Evolutionary conservation across 345 rosid genomes (phyloP), one percentile per base, ranked within the genome.

Genomic region (Populus simonii): DNA sequence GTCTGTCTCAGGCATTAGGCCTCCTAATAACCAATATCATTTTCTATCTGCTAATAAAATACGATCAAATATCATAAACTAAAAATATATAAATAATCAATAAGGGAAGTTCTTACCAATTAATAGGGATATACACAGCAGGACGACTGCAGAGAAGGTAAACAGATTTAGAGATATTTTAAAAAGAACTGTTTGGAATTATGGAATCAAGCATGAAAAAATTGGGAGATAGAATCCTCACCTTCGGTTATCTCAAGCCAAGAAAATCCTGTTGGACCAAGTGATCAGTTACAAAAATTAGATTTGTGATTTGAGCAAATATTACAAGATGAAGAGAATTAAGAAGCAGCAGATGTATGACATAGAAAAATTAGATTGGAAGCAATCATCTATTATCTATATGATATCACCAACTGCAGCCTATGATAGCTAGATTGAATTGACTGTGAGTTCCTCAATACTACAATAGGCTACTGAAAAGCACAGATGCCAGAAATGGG

Each of bases 241-340:
- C 53, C 7, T 49, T 0, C 53, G 53, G 20, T 15, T 3, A 1
- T 0, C 0, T 0, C 20, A 6, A 0, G 0, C 53, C 53, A 49
- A 16, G 18, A 49, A 49, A 0, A 0, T 3, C 0, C 7, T 16
- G 7, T 4, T 49, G 20, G 20, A 49, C 20, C 53, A 49, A 16
- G 53, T 3, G 53, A 49, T 49, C 53, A 16, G 5, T 16, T 16
- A 49, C 18, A 49, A 49, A 49, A 4, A 49, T 49, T 49, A 49
- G 20, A 49, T 49, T 49, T 49, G 4, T 49, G 0, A 49, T 16
- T 49, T 49, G 53, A 49, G 53, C 5, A 49, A 16, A 49, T 16
- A 49, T 47, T 33, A 3, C 35, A 33, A 49, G 20, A 49, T 49
- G 55, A 49, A 49, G 6, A 3, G 1, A 12, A 12, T 43, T 43